Evolutionary conservation across 2,329 filamentous ascomycete genomes (phyloP), one percentile per base, ranked within the genome.

Genomic region (Rutstroemia sp.): DNA sequence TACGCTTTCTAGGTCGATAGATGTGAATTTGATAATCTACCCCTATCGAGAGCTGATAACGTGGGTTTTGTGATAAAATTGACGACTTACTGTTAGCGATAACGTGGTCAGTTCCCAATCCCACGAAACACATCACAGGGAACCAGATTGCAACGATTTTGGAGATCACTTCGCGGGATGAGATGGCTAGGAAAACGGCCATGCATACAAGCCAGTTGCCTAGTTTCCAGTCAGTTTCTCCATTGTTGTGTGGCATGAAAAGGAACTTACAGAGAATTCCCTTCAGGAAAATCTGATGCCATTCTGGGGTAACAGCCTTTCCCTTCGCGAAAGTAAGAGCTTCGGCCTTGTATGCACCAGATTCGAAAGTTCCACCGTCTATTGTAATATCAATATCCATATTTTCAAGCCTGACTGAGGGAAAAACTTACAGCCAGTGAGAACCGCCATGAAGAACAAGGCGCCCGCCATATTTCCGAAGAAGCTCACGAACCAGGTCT

Each of bases 61-160:
- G 9, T 12, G 30, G 30, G 30, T 14, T 34, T 48, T 48, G 27
- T 23, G 19, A 39, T 12, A 39, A 14, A 9, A 38, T 3, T 10
- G 10, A 10, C 14, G 37, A 55, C 53, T 6, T 41, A 55, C 53
- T 81, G 59, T 81, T 82, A 23, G 78, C 78, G 16, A 82, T 73
- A 45, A 81, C 78, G 68, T 82, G 80, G 57, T 82, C 79, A 2
- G 81, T 72, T 0, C 75, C 76, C 0, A 80, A 69, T 1, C 73
- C 73, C 0, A 81, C 78, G 60, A 82, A 82, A 1, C 75, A 75
- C 55, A 79, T 78, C 3, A 76, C 78, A 0, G 79, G 80, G 64
- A 74, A 78, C 79, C 80, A 83, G 61, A 82, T 78, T 1, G 75
- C 76, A 10, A 78, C 67, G 1, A 82, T 73, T 62, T 82, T 82